Conservation (phyloP, 2,329 filamentous ascomycete species). For the Epichloe coenophiala region DNA sequence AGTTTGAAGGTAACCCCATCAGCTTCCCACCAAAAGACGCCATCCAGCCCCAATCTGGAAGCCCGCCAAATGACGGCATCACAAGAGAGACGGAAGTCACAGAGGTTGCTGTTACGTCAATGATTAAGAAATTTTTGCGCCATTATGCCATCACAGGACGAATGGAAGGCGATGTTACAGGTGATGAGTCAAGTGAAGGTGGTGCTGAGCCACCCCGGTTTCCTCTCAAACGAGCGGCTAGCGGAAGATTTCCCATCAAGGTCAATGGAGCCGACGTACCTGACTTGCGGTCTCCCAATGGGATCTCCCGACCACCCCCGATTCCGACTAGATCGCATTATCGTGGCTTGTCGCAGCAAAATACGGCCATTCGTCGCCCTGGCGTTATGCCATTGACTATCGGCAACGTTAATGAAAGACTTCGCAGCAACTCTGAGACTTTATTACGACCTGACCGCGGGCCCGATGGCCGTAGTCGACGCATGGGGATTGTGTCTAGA, state of each 20-base stretch:
- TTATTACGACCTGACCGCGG: slow-evolving; percentile 36
- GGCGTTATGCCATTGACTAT: slow-evolving; percentile 59
- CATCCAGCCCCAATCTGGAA: slow-evolving; percentile 43
- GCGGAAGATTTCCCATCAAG: slow-evolving; percentile 54
- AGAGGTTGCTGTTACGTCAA: slow-evolving; percentile 44
- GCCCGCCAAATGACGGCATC: slow-evolving; percentile 40
- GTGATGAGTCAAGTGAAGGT: slow-evolving; percentile 56
- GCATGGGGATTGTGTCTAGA: slow-evolving; percentile 51
- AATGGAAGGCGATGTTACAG: slow-evolving; percentile 40
- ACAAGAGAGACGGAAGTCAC: slow-evolving; percentile 47
- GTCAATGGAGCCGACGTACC: slow-evolving; percentile 60
- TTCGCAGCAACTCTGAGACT: slow-evolving; percentile 53
- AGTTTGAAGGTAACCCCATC: slow-evolving; percentile 79
- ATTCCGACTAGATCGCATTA: slow-evolving; percentile 69
- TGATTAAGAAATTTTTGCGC: slow-evolving; percentile 48
- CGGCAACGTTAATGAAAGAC: slow-evolving; percentile 53
- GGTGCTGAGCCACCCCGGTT: slow-evolving; percentile 65
- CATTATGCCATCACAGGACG: slow-evolving; percentile 38
- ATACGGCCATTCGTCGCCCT: slow-evolving; percentile 49
- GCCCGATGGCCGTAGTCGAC: slow-evolving; percentile 40
- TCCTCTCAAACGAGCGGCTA: slow-evolving; percentile 46
- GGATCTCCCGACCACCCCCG: slow-evolving; percentile 50
- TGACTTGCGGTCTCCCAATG: slow-evolving; percentile 54
- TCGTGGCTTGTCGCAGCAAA: slow-evolving; percentile 59
- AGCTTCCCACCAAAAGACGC: slow-evolving; percentile 63